Conservation (phyloP, 108 stramenopile species). For the Discostella stelligeroides region DNA sequence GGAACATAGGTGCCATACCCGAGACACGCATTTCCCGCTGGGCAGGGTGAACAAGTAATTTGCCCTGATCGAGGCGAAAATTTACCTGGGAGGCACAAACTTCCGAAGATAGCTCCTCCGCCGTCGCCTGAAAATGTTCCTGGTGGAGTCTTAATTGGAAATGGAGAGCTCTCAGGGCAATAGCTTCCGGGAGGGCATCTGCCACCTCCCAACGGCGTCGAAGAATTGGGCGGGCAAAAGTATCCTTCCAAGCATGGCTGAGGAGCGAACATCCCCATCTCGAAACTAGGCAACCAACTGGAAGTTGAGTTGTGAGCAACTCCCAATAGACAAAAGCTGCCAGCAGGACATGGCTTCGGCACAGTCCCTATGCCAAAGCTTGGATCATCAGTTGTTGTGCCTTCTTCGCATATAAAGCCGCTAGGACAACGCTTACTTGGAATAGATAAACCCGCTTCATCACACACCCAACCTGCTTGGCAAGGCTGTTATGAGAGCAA, state of each 20-base stretch:
- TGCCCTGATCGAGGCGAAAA: slow-evolving; percentile 73
- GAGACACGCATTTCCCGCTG: slow-evolving; percentile 76
- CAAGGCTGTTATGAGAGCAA: slow-evolving; percentile 38
- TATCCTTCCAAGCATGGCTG: slow-evolving; percentile 81
- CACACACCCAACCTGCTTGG: slow-evolving; percentile 84
- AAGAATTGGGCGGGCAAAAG: slow-evolving; percentile 70
- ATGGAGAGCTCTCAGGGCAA: slow-evolving; percentile 67
- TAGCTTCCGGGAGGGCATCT: slow-evolving; percentile 80
- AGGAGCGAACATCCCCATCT: slow-evolving; percentile 61
- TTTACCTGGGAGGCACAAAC: slow-evolving; percentile 87
- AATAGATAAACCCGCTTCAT: slow-evolving; percentile 58
- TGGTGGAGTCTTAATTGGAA: slow-evolving; percentile 67
- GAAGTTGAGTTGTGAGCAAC: slow-evolving; percentile 69
- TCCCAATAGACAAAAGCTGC: slow-evolving; percentile 85
- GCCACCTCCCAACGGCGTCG: slow-evolving; percentile 63
- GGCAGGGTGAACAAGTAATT: slow-evolving; percentile 66
- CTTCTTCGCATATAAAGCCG: slow-evolving; percentile 79
- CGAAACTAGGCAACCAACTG: slow-evolving; percentile 62
- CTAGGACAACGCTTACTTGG: slow-evolving; percentile 76
- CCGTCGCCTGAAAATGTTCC: slow-evolving; percentile 67
- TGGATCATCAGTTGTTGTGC: slow-evolving; percentile 73
- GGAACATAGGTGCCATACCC: slow-evolving; percentile 87
- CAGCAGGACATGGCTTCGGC: slow-evolving; percentile 67
- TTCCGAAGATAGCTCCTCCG: slow-evolving; percentile 75
- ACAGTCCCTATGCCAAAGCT: slow-evolving; percentile 37